Evolutionary conservation across 2,329 filamentous ascomycete genomes (phyloP).

Genomic region (Colletotrichum australisinense): DNA sequence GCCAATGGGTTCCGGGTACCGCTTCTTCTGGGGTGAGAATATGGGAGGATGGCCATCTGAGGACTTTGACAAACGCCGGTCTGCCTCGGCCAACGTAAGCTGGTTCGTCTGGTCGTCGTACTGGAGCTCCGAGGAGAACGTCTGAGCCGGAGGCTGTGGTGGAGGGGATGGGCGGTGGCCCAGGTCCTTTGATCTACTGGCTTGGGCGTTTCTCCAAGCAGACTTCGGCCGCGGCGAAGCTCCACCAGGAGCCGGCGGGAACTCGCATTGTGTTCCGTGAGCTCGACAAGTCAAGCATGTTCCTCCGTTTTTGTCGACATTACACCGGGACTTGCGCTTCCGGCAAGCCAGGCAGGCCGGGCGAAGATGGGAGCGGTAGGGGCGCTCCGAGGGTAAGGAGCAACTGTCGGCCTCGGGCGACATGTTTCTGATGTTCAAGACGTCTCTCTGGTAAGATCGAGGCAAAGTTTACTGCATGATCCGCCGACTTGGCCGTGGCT

Average conservation of each 20-base stretch:
- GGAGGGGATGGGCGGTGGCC: not conserved
- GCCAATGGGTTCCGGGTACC: slow-evolving; percentile 26
- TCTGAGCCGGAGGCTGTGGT: not conserved
- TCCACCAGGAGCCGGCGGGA: slow-evolving; percentile 47
- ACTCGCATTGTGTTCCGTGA: slow-evolving; percentile 67
- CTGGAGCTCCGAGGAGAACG: not conserved
- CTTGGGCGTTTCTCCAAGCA: slow-evolving; percentile 9
- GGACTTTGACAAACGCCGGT: slow-evolving; percentile 35
- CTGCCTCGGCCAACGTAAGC: slow-evolving; percentile 35
- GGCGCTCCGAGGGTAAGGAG: slow-evolving; percentile 48
- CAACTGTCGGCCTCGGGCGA: slow-evolving; percentile 2
- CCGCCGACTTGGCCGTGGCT: slow-evolving; percentile 1
- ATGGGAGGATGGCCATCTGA: not conserved
- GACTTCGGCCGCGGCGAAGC: slow-evolving; percentile 22
- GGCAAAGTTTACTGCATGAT: not conserved
- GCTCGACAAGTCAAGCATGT: slow-evolving; percentile 68
- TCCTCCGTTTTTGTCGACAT: slow-evolving; percentile 63
- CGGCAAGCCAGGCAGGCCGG: slow-evolving; percentile 71
- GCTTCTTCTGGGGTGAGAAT: not conserved
- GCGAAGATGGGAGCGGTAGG: slow-evolving; percentile 71
- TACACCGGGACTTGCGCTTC: slow-evolving; percentile 71
- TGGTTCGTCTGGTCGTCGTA: not conserved
- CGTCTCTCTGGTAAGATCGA: too few relatives aligned
- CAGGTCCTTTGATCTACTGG: slow-evolving; percentile 6
- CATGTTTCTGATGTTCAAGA: not conserved